Conservation (phyloP, 352 stramenopile species). For the Pythium oligandrum region DNA sequence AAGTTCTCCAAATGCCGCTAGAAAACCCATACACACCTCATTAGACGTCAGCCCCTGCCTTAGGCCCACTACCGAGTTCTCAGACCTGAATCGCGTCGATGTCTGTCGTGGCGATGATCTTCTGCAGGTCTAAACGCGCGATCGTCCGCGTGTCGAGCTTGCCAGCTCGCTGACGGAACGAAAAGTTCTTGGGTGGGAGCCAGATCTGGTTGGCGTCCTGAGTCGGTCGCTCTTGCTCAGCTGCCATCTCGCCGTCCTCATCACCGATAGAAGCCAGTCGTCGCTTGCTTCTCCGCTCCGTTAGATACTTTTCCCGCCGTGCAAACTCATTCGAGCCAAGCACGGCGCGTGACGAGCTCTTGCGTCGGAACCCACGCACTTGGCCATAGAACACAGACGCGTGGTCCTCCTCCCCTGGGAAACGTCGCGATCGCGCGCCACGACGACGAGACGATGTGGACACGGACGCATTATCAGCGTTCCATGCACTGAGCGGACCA, state of each 20-base stretch:
- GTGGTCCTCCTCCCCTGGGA: no score
- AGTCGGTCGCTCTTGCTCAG: constrained; percentile 1
- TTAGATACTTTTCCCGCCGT: constrained; percentile 16
- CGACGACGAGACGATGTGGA: neutral
- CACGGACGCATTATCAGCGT: neutral
- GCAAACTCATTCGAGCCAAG: constrained; percentile 14
- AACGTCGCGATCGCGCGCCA: neutral
- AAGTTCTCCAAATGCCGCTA: constrained; percentile 72
- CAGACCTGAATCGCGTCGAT: constrained; percentile 63
- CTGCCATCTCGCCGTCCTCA: constrained; percentile 7
- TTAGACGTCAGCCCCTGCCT: neutral
- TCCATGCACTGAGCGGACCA: constrained; percentile 27
- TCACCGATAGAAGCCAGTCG: constrained; percentile 12
- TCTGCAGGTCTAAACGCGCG: constrained; percentile 59
- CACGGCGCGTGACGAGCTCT: neutral
- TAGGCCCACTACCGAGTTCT: neutral
- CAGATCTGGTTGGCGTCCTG: constrained; percentile 35
- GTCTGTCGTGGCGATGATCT: constrained; percentile 72
- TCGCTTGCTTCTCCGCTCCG: constrained; percentile 18
- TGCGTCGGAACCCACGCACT: neutral
- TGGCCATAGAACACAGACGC: no score
- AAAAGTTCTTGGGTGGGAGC: constrained; percentile 66
- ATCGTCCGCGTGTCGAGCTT: constrained; percentile 76
- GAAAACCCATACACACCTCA: neutral
- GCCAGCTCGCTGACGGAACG: constrained; percentile 65